These are phyloP conservation scores for Botrytis fabae DNA, from an alignment of 2,329 filamentous ascomycete species.

Conservation along the genomic window DNA sequence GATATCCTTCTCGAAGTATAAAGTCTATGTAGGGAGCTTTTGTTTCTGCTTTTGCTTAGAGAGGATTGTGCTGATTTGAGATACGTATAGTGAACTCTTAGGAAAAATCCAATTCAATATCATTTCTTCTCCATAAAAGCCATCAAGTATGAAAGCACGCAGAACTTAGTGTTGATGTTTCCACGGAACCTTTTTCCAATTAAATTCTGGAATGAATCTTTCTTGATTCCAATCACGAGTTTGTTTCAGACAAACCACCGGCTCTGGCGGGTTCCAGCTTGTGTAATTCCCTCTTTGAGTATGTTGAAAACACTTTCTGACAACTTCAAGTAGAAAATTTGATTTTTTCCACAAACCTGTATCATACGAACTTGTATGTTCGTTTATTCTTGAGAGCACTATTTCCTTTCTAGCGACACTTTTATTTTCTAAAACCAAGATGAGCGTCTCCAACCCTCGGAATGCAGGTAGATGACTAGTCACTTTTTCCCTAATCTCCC, in stretches of 20 bases:
- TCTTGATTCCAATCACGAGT: neutral
- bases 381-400: neutral
- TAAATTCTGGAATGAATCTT: neutral
- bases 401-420: neutral
- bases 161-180: no score
- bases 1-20: neutral
- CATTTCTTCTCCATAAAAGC: neutral
- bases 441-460: no score
- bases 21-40: neutral
- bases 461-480: neutral
- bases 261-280: neutral
- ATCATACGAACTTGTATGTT: neutral
- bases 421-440: neutral
- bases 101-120: no score
- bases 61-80: neutral
- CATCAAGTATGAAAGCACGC: neutral
- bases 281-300: neutral
- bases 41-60: neutral
- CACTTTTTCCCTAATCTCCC: neutral
- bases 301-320: no score
- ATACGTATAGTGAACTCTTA: neutral
- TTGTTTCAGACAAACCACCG: neutral
- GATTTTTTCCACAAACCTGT: neutral
- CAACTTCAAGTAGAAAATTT: neutral
- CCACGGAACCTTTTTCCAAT: neutral